Percentiles rank a stretch among this genome's conserved stretches.
Conservation (phyloP, 1,284 basidiomycete genomes). For the Volvariella volvacea region DNA sequence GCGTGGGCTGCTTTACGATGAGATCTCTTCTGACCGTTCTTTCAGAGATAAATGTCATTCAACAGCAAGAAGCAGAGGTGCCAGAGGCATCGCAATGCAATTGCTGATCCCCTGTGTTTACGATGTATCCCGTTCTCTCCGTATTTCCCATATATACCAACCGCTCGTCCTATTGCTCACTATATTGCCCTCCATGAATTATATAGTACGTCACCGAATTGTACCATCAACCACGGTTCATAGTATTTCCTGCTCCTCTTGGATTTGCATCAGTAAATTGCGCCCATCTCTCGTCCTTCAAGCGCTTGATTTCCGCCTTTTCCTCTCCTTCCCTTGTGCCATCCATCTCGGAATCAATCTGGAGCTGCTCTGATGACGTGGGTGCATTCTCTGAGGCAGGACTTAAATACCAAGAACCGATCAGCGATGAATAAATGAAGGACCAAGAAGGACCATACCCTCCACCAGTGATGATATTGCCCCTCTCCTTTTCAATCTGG, state of each 20-base stretch:
- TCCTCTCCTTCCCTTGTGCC: constrained; percentile 67
- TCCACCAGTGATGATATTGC: constrained; percentile 84
- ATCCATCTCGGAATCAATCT: constrained; percentile 77
- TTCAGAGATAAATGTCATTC: constrained; percentile 77
- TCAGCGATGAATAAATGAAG: constrained; percentile 21
- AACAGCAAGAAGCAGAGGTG: constrained; percentile 52
- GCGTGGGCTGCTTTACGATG: constrained; percentile 21
- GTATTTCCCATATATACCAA: constrained; percentile 6
- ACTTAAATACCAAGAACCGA: constrained; percentile 19
- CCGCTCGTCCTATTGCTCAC: background rate
- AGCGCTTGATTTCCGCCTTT: constrained; percentile 71
- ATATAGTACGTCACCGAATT: constrained; percentile 1
- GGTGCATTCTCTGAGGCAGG: constrained; percentile 59
- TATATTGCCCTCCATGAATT: background rate
- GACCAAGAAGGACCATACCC: constrained; percentile 49
- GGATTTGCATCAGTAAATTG: constrained; percentile 75
- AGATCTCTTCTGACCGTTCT: constrained; percentile 7
- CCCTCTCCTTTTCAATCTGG: constrained; percentile 75
- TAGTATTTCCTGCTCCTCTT: constrained; percentile 86
- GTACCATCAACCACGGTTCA: constrained; percentile 74
- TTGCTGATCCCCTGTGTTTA: constrained; percentile 40
- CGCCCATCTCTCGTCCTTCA: constrained; percentile 87
- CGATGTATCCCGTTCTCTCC: background rate
- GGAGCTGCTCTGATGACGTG: constrained; percentile 74
- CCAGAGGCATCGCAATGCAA: constrained; percentile 76